phyloP scores from a whole-genome alignment of 108 stramenopile genomes.

The Schizochytrium sp. region DNA sequence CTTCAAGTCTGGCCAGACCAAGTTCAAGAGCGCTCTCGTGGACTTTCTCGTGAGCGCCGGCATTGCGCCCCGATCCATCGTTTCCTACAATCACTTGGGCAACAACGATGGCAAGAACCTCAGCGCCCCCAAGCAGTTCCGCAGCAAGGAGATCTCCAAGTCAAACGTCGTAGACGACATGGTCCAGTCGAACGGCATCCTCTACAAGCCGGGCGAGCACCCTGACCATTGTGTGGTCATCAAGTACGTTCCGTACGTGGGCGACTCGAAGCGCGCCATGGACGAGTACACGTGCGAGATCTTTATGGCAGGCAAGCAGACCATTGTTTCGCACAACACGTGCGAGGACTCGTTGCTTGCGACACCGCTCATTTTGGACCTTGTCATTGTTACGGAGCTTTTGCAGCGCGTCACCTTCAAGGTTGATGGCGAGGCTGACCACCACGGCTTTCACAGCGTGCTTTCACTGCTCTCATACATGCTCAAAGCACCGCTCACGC shows the following conservation, averaged over 20 bases:
- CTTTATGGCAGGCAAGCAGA: constrained; percentile 95
- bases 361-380: constrained; percentile 88
- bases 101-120: constrained; percentile 98
- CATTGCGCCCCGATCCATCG: constrained; percentile 90
- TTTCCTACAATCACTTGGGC: constrained; percentile 95
- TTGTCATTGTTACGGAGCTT: constrained; percentile 83
- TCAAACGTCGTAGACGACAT: constrained; percentile 97
- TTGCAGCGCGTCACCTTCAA: constrained; percentile 76
- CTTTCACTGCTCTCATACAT: constrained; percentile 88
- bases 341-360: constrained; percentile 95
- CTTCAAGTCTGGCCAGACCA: constrained; percentile 97
- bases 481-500: constrained; percentile 94
- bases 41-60: constrained; percentile 94
- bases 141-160: constrained; percentile 95
- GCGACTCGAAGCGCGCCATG: constrained; percentile 95
- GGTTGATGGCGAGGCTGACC: constrained; percentile 50
- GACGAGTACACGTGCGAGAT: constrained; percentile 97
- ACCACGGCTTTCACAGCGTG: constrained; percentile 79
- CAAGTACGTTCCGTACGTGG: constrained; percentile 95
- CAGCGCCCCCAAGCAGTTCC: constrained; percentile 86
- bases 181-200: constrained; percentile 87
- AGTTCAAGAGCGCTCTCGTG: constrained; percentile 91
- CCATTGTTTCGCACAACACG: constrained; percentile 96
- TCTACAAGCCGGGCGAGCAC: constrained; percentile 89
- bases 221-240: constrained; percentile 96